Percentiles rank a stretch among this genome's conserved stretches.
Evolutionary conservation across 306 rosid species (phyloP).

Genomic region (Cucumis hystrix): DNA sequence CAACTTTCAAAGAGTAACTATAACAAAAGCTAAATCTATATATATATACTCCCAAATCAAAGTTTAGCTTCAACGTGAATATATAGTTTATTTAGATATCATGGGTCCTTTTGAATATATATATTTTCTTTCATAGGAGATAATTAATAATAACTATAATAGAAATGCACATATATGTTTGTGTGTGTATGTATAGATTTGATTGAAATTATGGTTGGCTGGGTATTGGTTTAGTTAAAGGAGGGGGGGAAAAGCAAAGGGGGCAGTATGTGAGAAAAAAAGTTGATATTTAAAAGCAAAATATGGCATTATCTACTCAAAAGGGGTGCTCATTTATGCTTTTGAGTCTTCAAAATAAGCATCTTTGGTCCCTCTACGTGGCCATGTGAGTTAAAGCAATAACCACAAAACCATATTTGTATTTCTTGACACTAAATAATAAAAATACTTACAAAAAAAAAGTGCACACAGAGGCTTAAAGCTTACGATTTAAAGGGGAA

Average conservation of each 20-base stretch:
- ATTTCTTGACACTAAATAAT: neutral
- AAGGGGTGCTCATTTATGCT: conserved; percentile 31
- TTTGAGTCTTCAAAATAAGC: conserved; percentile 12
- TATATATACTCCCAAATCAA: neutral
- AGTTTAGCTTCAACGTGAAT: neutral
- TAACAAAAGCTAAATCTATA: conserved; percentile 9
- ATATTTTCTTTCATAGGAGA: too few species aligned
- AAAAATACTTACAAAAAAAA: too few species aligned
- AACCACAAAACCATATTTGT: neutral
- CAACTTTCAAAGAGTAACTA: conserved; percentile 20
- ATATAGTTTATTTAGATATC: neutral
- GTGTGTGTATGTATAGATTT: neutral
- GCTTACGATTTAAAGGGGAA: neutral
- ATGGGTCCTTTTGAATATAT: neutral
- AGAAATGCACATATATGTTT: too few species aligned
- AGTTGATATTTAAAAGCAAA: conserved; percentile 77
- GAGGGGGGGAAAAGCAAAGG: conserved; percentile 22
- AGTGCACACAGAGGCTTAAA: neutral
- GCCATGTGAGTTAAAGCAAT: conserved; percentile 4
- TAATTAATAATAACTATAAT: too few species aligned
- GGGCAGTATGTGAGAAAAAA: conserved; percentile 55
- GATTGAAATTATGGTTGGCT: neutral
- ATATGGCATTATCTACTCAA: conserved; percentile 99
- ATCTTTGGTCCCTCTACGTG: conserved; percentile 8
- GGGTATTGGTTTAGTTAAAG: conserved; percentile 61